Percentiles rank a stretch among this genome's conserved stretches.
phyloP scores from a whole-genome alignment of 2,329 filamentous ascomycete species.

The Talaromyces sp. region DNA sequence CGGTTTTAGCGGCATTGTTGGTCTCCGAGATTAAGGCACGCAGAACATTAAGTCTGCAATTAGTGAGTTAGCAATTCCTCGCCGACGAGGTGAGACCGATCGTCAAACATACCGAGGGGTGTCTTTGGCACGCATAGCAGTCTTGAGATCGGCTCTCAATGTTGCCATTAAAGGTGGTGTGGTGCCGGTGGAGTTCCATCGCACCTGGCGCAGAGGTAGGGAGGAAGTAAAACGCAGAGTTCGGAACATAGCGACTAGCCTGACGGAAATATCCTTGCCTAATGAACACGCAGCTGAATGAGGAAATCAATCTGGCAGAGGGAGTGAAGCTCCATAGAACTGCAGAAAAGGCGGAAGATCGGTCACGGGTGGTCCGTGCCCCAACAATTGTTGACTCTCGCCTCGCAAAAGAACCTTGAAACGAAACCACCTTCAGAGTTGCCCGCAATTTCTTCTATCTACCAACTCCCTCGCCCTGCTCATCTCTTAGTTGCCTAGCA shows the following conservation, averaged over 20 bases:
- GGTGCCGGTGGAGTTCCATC: constrained; percentile 45
- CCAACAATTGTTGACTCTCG: constrained; percentile 27
- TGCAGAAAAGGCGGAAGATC: constrained; percentile 25
- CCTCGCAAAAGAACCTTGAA: constrained; percentile 21
- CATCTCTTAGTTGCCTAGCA: neutral
- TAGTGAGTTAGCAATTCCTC: neutral
- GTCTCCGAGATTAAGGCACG: constrained; percentile 53
- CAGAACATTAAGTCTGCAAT: constrained; percentile 49
- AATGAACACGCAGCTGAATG: too few relatives aligned
- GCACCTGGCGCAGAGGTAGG: constrained; percentile 31
- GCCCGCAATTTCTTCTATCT: neutral
- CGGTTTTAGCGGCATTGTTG: constrained; percentile 52
- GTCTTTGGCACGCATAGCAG: constrained; percentile 54
- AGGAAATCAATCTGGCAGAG: neutral
- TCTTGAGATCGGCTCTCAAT: constrained; percentile 51
- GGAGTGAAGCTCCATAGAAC: neutral
- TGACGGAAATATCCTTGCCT: too few relatives aligned
- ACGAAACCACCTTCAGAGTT: constrained; percentile 6
- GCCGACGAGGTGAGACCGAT: neutral
- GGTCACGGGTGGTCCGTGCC: constrained; percentile 40
- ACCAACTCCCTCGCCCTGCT: constrained; percentile 5
- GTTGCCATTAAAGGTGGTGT: constrained; percentile 49
- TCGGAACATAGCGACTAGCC: constrained; percentile 41
- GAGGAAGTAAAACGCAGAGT: constrained; percentile 32
- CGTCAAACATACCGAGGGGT: constrained; percentile 40